Evolutionary conservation across 78 protist species (phyloP).

Genomic region (Bodo saltans): DNA sequence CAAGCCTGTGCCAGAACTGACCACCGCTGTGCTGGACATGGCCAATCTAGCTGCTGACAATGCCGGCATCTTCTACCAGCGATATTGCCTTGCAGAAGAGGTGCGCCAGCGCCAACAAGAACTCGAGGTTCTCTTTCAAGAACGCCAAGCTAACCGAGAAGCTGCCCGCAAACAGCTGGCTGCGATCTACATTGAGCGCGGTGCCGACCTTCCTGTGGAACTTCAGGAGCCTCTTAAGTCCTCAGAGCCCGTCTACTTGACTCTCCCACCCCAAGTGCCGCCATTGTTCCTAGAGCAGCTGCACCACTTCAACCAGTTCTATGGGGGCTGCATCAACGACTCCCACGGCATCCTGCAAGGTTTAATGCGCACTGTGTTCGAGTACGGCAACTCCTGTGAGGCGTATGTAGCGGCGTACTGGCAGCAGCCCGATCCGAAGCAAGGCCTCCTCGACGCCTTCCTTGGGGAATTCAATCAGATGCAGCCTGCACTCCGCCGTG

Average conservation of each 20-base stretch:
- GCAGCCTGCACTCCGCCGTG: background rate
- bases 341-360: background rate
- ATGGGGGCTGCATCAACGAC: background rate
- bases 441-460: background rate
- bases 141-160: background rate
- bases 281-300: background rate
- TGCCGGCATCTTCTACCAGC: background rate
- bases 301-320: background rate
- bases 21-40: background rate
- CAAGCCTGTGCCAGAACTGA: background rate
- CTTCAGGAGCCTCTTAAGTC: background rate
- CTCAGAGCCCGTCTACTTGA: background rate
- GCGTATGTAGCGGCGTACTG: background rate
- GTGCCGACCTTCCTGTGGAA: background rate
- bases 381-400: background rate
- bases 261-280: background rate
- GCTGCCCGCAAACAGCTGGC: background rate
- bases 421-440: background rate
- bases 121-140: background rate
- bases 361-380: background rate
- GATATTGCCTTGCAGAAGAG: background rate
- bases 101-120: background rate
- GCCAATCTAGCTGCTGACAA: background rate
- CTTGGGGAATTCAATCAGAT: background rate
- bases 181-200: background rate